A percentile compares a stretch with the other conserved stretches of the same genome.
These are phyloP conservation scores for Globisporangium polare DNA, from an alignment of 352 stramenopile species.

Conservation along the genomic window DNA sequence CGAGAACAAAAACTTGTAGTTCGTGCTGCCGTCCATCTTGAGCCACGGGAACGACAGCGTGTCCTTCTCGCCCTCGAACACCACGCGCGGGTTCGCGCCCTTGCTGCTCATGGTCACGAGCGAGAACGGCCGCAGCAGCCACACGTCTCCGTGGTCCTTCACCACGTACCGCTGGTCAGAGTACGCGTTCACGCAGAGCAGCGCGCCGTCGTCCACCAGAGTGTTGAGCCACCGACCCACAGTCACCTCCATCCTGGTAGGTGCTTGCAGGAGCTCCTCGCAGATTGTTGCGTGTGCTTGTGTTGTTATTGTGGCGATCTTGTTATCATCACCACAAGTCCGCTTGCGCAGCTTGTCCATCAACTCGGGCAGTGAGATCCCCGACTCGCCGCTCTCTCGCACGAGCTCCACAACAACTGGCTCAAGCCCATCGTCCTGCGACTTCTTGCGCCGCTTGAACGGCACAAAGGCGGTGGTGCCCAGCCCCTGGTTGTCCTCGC, in stretches of 20 bases:
- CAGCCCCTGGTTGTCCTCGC: constrained; percentile 18
- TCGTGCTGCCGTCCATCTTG: constrained; percentile 76
- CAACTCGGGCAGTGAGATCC: constrained; percentile 30
- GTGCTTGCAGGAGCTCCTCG: not conserved
- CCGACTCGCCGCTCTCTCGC: constrained; percentile 39
- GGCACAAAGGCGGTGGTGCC: constrained; percentile 17
- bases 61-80: constrained; percentile 78
- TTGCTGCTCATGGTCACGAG: constrained; percentile 27
- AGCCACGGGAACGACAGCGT: constrained; percentile 76
- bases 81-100: constrained; percentile 23
- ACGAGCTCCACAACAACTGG: constrained; percentile 27
- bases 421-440: constrained; percentile 20
- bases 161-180: constrained; percentile 59
- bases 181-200: constrained; percentile 73
- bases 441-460: constrained; percentile 22
- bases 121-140: constrained; percentile 64
- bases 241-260: not conserved
- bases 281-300: not conserved
- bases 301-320: not conserved
- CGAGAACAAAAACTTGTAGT: constrained; percentile 70
- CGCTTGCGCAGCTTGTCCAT: constrained; percentile 18
- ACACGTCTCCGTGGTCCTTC: constrained; percentile 63
- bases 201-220: constrained; percentile 45
- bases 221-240: constrained; percentile 33
- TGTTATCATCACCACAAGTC: not conserved